Conservation (phyloP, 1,284 basidiomycete genomes). For the Crepidotus sp. region DNA sequence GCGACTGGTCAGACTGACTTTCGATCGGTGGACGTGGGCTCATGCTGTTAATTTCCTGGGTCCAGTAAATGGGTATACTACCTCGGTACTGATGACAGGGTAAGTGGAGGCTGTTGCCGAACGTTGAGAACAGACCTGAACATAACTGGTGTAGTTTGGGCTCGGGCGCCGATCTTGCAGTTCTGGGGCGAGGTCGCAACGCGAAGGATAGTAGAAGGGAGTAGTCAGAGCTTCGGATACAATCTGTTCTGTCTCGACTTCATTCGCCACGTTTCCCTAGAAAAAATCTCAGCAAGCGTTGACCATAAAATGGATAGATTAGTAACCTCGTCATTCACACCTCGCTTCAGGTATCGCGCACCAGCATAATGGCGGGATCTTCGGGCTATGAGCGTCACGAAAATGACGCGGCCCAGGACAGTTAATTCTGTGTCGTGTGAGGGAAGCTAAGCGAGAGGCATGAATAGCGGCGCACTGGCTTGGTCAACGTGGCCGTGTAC, state of each 20-base stretch:
- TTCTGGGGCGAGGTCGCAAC: conserved; percentile 25
- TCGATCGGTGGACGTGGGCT: conserved; percentile 91
- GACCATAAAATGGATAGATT: not conserved
- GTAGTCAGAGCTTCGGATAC: conserved; percentile 93
- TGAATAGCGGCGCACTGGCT: conserved; percentile 65
- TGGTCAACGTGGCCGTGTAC: conserved; percentile 98
- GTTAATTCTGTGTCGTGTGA: conserved; percentile 65
- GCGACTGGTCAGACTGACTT: conserved; percentile 42
- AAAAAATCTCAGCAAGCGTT: not conserved
- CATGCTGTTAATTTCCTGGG: conserved; percentile 88
- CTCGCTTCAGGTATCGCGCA: conserved; percentile 90
- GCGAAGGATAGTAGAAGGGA: conserved; percentile 69
- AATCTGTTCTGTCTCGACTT: conserved; percentile 99
- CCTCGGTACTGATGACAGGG: conserved; percentile 68
- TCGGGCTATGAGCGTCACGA: conserved; percentile 90
- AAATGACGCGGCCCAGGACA: conserved; percentile 84
- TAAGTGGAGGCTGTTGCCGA: not conserved
- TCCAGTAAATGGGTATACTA: conserved; percentile 95
- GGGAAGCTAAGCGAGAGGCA: not conserved
- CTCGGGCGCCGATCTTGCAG: conserved; percentile 45
- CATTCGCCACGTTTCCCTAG: conserved; percentile 96
- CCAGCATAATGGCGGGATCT: conserved; percentile 95
- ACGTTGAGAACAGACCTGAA: conserved; percentile 48
- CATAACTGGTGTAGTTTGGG: conserved; percentile 90
- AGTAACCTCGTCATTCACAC: conserved; percentile 81